phyloP scores from a whole-genome alignment of 805 yeast species.

The Hyphopichia homilentoma region DNA sequence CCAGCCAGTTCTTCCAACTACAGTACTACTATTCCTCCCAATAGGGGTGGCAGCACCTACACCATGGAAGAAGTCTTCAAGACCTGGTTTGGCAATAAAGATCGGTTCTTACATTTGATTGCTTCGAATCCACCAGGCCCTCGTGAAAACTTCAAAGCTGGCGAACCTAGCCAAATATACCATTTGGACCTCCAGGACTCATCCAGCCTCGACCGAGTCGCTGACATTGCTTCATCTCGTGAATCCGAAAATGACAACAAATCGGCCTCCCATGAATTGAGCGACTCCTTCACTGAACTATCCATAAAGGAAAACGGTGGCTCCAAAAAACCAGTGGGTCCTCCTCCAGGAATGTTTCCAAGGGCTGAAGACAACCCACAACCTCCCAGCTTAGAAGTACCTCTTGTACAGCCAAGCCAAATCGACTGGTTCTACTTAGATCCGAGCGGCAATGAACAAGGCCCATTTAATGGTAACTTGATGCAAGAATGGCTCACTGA shows the following conservation, averaged over 20 bases:
- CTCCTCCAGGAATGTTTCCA: slow-evolving; percentile 16
- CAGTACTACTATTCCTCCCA: slow-evolving; percentile 27
- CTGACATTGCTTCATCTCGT: background rate
- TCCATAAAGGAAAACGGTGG: slow-evolving; percentile 1
- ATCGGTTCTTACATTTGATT: slow-evolving; percentile 14
- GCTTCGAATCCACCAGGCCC: slow-evolving; percentile 5
- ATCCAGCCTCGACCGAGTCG: background rate
- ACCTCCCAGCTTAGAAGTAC: slow-evolving; percentile 1
- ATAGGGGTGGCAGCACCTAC: slow-evolving; percentile 42
- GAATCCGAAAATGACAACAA: background rate
- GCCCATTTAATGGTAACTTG: slow-evolving; percentile 69
- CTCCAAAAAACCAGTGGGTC: slow-evolving; percentile 4
- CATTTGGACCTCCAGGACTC: slow-evolving; percentile 30
- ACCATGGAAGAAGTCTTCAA: slow-evolving; percentile 50
- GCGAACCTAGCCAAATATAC: slow-evolving; percentile 29
- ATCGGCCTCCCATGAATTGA: slow-evolving; percentile 1
- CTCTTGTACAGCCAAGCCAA: slow-evolving; percentile 33
- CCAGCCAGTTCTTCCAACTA: background rate
- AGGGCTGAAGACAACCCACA: slow-evolving; percentile 1
- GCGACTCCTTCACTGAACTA: slow-evolving; percentile 7
- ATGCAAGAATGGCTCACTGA: slow-evolving; percentile 78
- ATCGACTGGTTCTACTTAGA: slow-evolving; percentile 74
- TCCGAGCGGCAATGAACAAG: slow-evolving; percentile 66
- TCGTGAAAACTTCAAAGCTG: slow-evolving; percentile 27
- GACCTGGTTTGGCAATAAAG: slow-evolving; percentile 42